Evolutionary conservation across 2,329 filamentous ascomycete species (phyloP).

Genomic region (Chalaropsis thielavioides): DNA sequence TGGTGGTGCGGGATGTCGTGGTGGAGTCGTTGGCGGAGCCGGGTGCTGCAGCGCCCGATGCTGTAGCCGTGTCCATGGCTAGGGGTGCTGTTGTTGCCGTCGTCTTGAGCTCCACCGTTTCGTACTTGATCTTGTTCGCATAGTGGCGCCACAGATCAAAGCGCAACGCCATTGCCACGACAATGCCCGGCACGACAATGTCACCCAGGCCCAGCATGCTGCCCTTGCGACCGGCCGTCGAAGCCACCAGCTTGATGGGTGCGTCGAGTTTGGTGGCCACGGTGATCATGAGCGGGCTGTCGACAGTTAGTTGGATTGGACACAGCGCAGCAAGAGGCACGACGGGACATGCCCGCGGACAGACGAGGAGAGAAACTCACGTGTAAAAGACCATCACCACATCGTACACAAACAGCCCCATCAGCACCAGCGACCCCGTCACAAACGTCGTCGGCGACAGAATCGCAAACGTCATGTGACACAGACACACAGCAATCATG

Average conservation of each 20-base stretch:
- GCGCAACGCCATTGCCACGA: slow-evolving; percentile 75
- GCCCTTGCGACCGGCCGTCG: slow-evolving; percentile 48
- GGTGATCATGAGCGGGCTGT: slow-evolving; percentile 64
- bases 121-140: slow-evolving; percentile 45
- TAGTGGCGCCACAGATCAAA: slow-evolving; percentile 85
- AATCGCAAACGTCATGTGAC: slow-evolving; percentile 65
- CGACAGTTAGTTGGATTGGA: background rate
- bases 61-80: no score
- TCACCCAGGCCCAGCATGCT: slow-evolving; percentile 91
- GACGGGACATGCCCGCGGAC: background rate
- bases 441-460: slow-evolving; percentile 80
- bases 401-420: slow-evolving; percentile 82
- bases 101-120: slow-evolving; percentile 8
- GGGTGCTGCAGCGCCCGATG: no score
- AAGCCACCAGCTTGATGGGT: slow-evolving; percentile 80
- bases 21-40: no score
- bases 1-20: no score
- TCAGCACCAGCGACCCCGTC: slow-evolving; percentile 64
- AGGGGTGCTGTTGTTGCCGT: no score
- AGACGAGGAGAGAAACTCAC: slow-evolving; percentile 29
- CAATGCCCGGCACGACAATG: slow-evolving; percentile 80
- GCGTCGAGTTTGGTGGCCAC: slow-evolving; percentile 83
- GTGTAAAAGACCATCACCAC: slow-evolving; percentile 87
- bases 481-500: slow-evolving; percentile 72
- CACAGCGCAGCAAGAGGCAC: slow-evolving; percentile 19